These are phyloP conservation scores for Zoysia matrella DNA, from an alignment of 202 grass and related monocot species.

Conservation along the genomic window DNA sequence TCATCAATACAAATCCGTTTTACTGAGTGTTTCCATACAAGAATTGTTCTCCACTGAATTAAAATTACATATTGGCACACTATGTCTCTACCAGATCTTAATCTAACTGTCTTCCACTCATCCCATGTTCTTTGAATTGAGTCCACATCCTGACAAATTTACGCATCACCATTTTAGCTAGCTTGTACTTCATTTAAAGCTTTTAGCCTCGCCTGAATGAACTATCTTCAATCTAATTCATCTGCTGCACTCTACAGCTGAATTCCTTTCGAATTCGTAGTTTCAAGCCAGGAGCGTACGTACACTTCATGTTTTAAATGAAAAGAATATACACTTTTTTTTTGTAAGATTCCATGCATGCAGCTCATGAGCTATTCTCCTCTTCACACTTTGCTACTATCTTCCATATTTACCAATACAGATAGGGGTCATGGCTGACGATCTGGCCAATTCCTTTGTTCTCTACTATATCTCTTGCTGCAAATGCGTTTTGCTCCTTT, in stretches of 20 bases:
- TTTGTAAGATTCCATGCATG: slow-evolving; percentile 53
- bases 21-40: background rate
- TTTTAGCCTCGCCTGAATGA: slow-evolving; percentile 46
- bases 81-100: slow-evolving; percentile 28
- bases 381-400: slow-evolving; percentile 18
- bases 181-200: slow-evolving; percentile 50
- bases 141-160: slow-evolving; percentile 33
- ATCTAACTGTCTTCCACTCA: slow-evolving; percentile 10
- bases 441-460: slow-evolving; percentile 44
- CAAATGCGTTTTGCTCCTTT: slow-evolving; percentile 42
- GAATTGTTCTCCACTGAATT: slow-evolving; percentile 19
- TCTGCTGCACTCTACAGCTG: background rate
- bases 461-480: slow-evolving; percentile 32
- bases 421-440: slow-evolving; percentile 39
- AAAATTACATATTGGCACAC: slow-evolving; percentile 40
- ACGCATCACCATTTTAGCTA: slow-evolving; percentile 14
- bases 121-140: slow-evolving; percentile 28
- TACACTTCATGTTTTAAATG: background rate
- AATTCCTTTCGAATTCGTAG: background rate
- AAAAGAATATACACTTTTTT: background rate
- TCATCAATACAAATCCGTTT: background rate
- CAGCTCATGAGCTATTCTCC: slow-evolving; percentile 36
- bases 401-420: slow-evolving; percentile 37
- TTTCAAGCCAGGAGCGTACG: background rate
- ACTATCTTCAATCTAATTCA: slow-evolving; percentile 1